Base-by-base conservation (phyloP, 1,139 yeast genomes). In the Lodderomyces beijingensis region DNA sequence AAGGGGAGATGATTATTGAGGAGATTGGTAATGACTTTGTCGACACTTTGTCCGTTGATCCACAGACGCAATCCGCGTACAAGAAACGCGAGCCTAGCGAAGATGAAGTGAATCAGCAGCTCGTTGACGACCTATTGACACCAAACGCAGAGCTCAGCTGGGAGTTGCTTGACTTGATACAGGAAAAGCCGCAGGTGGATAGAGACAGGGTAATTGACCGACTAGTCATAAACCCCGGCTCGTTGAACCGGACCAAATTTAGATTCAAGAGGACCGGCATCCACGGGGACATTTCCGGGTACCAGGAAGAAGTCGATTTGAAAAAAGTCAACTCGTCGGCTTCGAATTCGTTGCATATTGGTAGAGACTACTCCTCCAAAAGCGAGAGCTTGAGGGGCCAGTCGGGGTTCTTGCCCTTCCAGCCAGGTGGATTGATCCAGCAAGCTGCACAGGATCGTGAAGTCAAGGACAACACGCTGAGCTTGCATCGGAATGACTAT, bases 381-480 rank as follows among this genome's bases (percentile, higher is more conserved):
- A 65, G 70, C 17, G 83, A 79, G 33, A 63, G 79, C 3, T 62
- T 86, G 2, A 65, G 73, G 30, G 97, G 97, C 0, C 69, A 78
- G 5, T 72, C 95, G 0, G 74, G 79, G 15, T 85, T 74, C 49
- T 61, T 91, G 48, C 98, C 99, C 0, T 91, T 93, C 53, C 81
- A 84, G 34, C 98, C 98, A 0, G 97, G 98, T 44, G 97, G 97
- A 2, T 54, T 86, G 12, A 57, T 77, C 42, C 62, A 60, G 25
- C 59, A 53, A 30, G 42, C 49, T 10, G 46, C 47, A 20, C 50
- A 55, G 3, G 50, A 51, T 1, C 36, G 37, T 21, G 50, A 53
- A 11, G 44, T 53, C 3, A 57, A 54, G 11, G 62, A 59, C 26
- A 53, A 58, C 34, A 53, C 70, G 0, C 59, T 62, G 24, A 49